Conservation (phyloP, 306 rosid genomes). For the Potentilla sterilis region DNA sequence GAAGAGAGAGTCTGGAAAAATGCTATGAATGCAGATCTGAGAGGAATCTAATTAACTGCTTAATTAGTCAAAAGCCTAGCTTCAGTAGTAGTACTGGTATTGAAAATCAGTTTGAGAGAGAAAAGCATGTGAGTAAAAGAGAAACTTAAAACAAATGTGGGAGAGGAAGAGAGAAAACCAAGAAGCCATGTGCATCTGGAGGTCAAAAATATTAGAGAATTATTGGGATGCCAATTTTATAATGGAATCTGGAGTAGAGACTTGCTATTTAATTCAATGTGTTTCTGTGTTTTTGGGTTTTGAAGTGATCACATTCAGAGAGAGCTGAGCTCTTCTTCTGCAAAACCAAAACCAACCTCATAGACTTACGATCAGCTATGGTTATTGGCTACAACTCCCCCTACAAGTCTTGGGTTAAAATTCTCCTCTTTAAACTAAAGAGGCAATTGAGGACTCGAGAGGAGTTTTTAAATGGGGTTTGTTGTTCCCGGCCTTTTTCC, state of each 20-base stretch:
- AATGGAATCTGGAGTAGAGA: background rate
- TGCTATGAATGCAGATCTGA: slow-evolving; percentile 65
- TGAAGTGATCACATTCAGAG: slow-evolving; percentile 40
- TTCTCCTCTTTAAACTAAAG: slow-evolving; percentile 8
- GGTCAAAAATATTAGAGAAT: slow-evolving; percentile 72
- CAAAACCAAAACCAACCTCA: slow-evolving; percentile 6
- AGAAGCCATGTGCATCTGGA: slow-evolving; percentile 95
- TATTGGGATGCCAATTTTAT: slow-evolving; percentile 24
- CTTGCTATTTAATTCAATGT: background rate
- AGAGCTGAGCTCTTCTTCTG: slow-evolving; percentile 17
- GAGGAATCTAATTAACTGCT: slow-evolving; percentile 59
- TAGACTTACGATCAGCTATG: background rate
- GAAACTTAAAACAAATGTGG: slow-evolving; percentile 30
- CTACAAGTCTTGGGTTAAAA: background rate
- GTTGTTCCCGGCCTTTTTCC: slow-evolving; percentile 62
- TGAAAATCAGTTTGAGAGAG: slow-evolving; percentile 28
- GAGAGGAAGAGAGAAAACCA: slow-evolving; percentile 67
- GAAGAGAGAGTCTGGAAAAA: slow-evolving; percentile 34
- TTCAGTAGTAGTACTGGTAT: slow-evolving; percentile 29
- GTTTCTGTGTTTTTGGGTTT: slow-evolving; percentile 13
- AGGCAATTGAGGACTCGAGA: background rate
- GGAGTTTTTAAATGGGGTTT: slow-evolving; percentile 39
- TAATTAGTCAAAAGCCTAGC: slow-evolving; percentile 53
- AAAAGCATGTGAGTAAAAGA: slow-evolving; percentile 48
- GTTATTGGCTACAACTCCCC: background rate